Evolutionary conservation across 129 eudicot genomes (phyloP).

Genomic region (Pseudognaphalium luteoalbum): DNA sequence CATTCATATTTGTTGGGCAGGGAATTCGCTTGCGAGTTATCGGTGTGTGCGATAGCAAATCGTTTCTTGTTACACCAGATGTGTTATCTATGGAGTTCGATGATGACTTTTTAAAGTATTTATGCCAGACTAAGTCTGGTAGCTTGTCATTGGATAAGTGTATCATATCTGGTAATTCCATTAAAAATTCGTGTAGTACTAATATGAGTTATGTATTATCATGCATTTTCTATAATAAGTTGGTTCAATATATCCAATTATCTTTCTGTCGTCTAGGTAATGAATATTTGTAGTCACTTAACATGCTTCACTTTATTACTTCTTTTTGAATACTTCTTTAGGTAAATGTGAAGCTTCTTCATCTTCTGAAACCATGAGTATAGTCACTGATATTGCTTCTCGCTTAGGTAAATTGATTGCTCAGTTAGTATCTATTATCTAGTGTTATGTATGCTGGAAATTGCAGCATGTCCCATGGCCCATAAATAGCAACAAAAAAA

Average conservation of each 20-base stretch:
- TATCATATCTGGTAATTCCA: slow-evolving; percentile 48
- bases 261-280: neutral
- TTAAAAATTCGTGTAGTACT: neutral
- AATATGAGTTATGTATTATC: neutral
- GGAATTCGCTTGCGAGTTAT: slow-evolving; percentile 78
- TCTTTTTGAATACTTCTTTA: slow-evolving; percentile 28
- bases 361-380: slow-evolving; percentile 42
- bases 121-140: slow-evolving; percentile 57
- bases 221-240: slow-evolving; percentile 8
- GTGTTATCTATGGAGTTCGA: slow-evolving; percentile 57
- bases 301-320: neutral
- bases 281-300: neutral
- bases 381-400: slow-evolving; percentile 55
- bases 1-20: slow-evolving; percentile 39
- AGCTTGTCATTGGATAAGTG: slow-evolving; percentile 53
- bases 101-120: slow-evolving; percentile 55
- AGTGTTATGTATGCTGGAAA: slow-evolving; percentile 8
- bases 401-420: slow-evolving; percentile 53
- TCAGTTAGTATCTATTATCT: slow-evolving; percentile 22
- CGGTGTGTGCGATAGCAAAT: slow-evolving; percentile 85
- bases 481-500: slow-evolving; percentile 7
- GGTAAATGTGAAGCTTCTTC: slow-evolving; percentile 50
- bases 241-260: neutral
- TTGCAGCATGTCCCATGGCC: slow-evolving; percentile 17
- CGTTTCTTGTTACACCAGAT: slow-evolving; percentile 57